A percentile compares a stretch with the other conserved stretches of the same genome.
Evolutionary conservation across 148 eudicot genomes (phyloP).

Genomic region (Linanthus parryae): DNA sequence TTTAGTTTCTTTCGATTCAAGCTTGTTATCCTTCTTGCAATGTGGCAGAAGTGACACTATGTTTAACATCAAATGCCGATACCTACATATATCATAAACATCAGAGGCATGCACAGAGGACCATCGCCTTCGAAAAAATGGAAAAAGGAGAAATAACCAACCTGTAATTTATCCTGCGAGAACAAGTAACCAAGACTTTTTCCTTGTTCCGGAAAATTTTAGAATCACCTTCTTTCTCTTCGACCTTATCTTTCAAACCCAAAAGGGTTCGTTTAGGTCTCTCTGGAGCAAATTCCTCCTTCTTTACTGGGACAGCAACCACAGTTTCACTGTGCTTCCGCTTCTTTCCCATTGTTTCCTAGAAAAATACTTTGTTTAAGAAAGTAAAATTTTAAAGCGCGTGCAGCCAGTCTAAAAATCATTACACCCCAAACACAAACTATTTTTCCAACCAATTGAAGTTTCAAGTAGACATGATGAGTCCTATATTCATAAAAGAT

Average conservation of each 20-base stretch:
- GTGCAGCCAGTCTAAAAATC: too few relatives aligned
- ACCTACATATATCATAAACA: constrained; percentile 30
- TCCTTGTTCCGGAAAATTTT: constrained; percentile 46
- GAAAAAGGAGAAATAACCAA: background rate
- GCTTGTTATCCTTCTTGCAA: constrained; percentile 82
- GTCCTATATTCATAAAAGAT: too few relatives aligned
- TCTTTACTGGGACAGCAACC: constrained; percentile 21
- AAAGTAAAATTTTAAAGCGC: too few relatives aligned
- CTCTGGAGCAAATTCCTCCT: constrained; percentile 44
- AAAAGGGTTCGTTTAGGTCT: constrained; percentile 64
- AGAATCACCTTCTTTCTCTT: constrained; percentile 7
- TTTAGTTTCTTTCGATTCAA: constrained; percentile 82
- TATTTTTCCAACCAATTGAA: too few relatives aligned
- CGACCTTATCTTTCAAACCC: constrained; percentile 59
- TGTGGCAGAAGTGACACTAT: constrained; percentile 71
- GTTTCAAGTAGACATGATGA: too few relatives aligned
- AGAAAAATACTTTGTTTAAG: background rate
- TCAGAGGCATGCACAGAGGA: background rate
- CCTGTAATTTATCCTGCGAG: constrained; percentile 54
- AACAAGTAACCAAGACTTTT: constrained; percentile 56
- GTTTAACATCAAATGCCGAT: constrained; percentile 93
- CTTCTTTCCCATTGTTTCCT: constrained; percentile 62
- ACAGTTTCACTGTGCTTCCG: constrained; percentile 62
- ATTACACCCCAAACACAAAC: too few relatives aligned
- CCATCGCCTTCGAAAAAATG: background rate